These are phyloP conservation scores for Aspergillus costaricaensis DNA, from an alignment of 2,329 filamentous ascomycete species.

Conservation along the genomic window DNA sequence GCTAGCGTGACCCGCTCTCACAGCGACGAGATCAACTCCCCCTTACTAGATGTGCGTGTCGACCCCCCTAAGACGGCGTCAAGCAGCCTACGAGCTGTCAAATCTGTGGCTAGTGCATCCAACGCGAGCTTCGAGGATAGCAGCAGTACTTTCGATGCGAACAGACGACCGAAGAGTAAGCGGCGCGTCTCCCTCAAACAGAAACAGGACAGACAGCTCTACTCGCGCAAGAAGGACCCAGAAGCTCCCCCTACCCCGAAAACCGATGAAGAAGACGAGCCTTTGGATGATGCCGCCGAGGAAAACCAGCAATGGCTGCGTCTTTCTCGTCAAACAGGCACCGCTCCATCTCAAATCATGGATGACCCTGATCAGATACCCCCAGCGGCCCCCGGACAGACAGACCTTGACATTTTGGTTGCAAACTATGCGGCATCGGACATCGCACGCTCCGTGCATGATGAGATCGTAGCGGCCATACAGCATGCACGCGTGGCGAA, in stretches of 20 bases:
- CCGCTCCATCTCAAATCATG: constrained; percentile 60
- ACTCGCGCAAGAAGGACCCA: constrained; percentile 73
- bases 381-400: constrained; percentile 62
- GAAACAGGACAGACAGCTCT: constrained; percentile 87
- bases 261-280: constrained; percentile 62
- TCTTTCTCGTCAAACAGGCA: constrained; percentile 56
- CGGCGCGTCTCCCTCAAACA: constrained; percentile 79
- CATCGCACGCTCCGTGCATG: constrained; percentile 70
- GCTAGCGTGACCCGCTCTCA: constrained; percentile 63
- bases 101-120: constrained; percentile 84
- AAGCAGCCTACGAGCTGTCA: constrained; percentile 84
- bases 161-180: constrained; percentile 66
- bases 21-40: constrained; percentile 53
- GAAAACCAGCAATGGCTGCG: constrained; percentile 62
- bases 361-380: constrained; percentile 69
- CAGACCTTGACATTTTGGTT: constrained; percentile 81
- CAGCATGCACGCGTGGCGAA: constrained; percentile 67
- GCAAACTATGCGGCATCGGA: constrained; percentile 74
- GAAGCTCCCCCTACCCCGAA: constrained; percentile 60
- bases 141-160: constrained; percentile 61
- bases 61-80: constrained; percentile 72
- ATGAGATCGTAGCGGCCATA: constrained; percentile 76
- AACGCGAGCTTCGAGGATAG: constrained; percentile 70
- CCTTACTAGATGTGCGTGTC: constrained; percentile 59
- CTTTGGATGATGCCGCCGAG: constrained; percentile 52